Evolutionary conservation across 345 rosid genomes (phyloP), one percentile per base, ranked within the genome.

Genomic region (Rhizophora apiculata): DNA sequence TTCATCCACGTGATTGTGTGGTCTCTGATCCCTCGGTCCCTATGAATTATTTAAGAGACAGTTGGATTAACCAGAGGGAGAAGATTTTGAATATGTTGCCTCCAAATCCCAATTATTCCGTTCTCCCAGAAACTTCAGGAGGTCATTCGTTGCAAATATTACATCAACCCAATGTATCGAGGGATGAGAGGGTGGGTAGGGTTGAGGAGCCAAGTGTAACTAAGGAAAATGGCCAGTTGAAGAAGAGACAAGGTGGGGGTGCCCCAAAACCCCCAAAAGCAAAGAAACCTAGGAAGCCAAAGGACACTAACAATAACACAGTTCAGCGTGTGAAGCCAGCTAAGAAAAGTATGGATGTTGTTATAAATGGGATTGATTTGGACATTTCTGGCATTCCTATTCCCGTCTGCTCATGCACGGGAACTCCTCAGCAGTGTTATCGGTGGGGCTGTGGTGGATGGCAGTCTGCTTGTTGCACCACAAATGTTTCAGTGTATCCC

Each of bases 371-470:
- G 60, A 83, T 88, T 61, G 90, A 79, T 46, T 86, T 90, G 96
- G 99, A 95, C 78, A 89, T 92, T 69, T 88, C 98, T 0, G 86
- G 91, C 69, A 81, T 93, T 70, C 94, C 97, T 1, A 90, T 88
- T 56, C 98, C 98, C 18, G 89, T 91, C 52, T 93, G 98, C 81
- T 85, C 99, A 0, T 95, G 99, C 71, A 95, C 99, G 22, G 99
- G 97, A 74, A 60, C 82, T 70, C 86, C 97, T 32, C 97, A 88
- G 83, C 99, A 95, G 64, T 95, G 99, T 68, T 95, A 95, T 74
- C 88, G 97, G 52, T 95, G 99, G 99, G 99, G 99, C 31, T 89
- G 97, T 54, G 99, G 99, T 27, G 99, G 99, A 67, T 95, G 99
- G 98, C 98, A 93, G 76, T 93, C 97, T 0, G 97, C 98, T 18